Evolutionary conservation across 192 early-diverging fungal species (phyloP).

Genomic region (Rhizophagus prolifer): DNA sequence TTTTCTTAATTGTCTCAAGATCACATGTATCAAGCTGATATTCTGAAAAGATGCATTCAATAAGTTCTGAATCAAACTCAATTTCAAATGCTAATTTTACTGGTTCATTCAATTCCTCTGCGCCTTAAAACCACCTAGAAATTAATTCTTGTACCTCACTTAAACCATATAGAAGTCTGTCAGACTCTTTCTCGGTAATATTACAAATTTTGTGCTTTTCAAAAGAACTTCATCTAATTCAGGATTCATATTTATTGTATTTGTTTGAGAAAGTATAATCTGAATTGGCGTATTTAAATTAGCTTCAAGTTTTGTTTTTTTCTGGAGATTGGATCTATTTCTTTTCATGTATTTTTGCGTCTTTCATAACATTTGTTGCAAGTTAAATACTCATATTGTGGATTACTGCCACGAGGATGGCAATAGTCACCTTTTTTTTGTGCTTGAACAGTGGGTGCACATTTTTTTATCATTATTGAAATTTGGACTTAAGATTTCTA

Average conservation of each 20-base stretch:
- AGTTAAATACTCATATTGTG: neutral
- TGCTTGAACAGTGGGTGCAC: neutral
- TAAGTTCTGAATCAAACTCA: neutral
- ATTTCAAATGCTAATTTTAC: slow-evolving; percentile 13
- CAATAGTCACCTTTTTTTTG: neutral
- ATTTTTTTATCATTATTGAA: neutral
- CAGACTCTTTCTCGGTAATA: neutral
- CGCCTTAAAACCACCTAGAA: neutral
- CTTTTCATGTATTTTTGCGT: neutral
- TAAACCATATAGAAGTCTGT: neutral
- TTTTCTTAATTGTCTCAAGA: neutral
- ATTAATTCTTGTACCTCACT: neutral
- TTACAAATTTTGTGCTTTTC: too few species aligned
- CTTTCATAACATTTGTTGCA: slow-evolving; percentile 16
- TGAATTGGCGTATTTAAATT: neutral
- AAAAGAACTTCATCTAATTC: too few species aligned
- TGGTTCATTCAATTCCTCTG: neutral
- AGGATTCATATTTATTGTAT: too few species aligned
- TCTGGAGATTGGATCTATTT: too few species aligned
- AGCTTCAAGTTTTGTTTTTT: neutral
- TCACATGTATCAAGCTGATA: neutral
- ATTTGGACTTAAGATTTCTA: too few species aligned
- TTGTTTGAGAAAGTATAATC: neutral
- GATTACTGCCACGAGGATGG: neutral
- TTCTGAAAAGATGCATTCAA: neutral